A percentile compares a stretch with the other conserved stretches of the same genome.
phyloP scores from a whole-genome alignment of 352 stramenopile species.

The Phytophthora multivora region DNA sequence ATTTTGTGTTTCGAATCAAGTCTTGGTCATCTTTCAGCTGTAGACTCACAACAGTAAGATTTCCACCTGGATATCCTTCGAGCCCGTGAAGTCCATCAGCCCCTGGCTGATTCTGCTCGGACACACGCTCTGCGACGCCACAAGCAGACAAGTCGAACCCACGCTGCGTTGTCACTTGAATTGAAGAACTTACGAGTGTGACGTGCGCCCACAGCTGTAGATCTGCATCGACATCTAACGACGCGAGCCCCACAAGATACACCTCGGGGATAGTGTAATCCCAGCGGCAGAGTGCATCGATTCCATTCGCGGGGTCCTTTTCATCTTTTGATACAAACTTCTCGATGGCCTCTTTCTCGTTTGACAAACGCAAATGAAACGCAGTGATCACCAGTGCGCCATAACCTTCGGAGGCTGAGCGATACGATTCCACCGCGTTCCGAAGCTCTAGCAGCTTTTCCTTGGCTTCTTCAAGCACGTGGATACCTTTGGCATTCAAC shows the following conservation, averaged over 20 bases:
- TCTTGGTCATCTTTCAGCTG: slow-evolving; percentile 1
- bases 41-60: slow-evolving; percentile 7
- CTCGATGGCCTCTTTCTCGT: slow-evolving; percentile 3
- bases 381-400: slow-evolving; percentile 11
- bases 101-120: not conserved
- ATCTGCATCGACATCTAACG: slow-evolving; percentile 14
- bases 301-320: too few species aligned
- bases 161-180: not conserved
- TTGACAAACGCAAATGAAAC: slow-evolving; percentile 15
- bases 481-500: slow-evolving; percentile 2
- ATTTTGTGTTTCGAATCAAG: slow-evolving; percentile 6
- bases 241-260: slow-evolving; percentile 16
- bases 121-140: not conserved
- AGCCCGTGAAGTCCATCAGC: slow-evolving; percentile 1
- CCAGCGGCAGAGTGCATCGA: too few species aligned
- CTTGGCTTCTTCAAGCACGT: slow-evolving; percentile 14
- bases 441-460: slow-evolving; percentile 3
- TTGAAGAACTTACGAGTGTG: slow-evolving; percentile 6
- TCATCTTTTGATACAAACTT: slow-evolving; percentile 17
- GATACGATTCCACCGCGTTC: slow-evolving; percentile 6
- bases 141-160: slow-evolving; percentile 11
- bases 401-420: not conserved
- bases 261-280: not conserved
- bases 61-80: slow-evolving; percentile 22
- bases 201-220: slow-evolving; percentile 19